phyloP scores from a whole-genome alignment of 2,329 filamentous ascomycete species.

The Fusarium verrucosum region DNA sequence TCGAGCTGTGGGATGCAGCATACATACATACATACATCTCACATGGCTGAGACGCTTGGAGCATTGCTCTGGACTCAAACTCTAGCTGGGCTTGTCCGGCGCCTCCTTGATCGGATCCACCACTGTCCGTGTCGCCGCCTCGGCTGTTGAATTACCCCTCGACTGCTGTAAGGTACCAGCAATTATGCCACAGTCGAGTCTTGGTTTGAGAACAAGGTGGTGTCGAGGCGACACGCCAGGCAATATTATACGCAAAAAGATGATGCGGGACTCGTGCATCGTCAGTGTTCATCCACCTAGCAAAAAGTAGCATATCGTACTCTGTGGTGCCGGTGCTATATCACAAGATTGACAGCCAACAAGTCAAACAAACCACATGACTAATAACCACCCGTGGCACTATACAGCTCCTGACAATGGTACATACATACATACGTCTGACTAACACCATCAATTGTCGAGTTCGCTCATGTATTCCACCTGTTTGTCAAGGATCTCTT shows the following conservation, averaged over 20 bases:
- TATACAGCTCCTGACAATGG: neutral
- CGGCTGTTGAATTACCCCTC: conserved; percentile 29
- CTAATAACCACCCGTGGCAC: conserved; percentile 2
- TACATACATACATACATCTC: neutral
- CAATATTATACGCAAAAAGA: neutral
- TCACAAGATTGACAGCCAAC: neutral
- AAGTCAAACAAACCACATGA: conserved; percentile 12
- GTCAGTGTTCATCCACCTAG: neutral
- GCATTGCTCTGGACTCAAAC: neutral
- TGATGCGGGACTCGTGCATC: neutral
- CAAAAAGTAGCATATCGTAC: neutral
- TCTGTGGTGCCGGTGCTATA: neutral
- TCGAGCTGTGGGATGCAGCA: conserved; percentile 2
- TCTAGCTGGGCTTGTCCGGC: conserved; percentile 26
- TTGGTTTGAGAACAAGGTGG: conserved; percentile 5
- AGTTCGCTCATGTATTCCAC: neutral
- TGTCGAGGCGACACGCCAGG: conserved; percentile 1
- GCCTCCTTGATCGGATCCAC: conserved; percentile 32
- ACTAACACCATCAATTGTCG: neutral
- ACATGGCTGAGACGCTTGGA: neutral
- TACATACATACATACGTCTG: too few species aligned
- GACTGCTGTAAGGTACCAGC: conserved; percentile 37
- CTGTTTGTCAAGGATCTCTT: neutral
- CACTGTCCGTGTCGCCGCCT: conserved; percentile 20
- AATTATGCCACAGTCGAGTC: conserved; percentile 20